These are phyloP conservation scores for Leccinum arenicola DNA, from an alignment of 768 basidiomycete genomes.

Conservation along the genomic window DNA sequence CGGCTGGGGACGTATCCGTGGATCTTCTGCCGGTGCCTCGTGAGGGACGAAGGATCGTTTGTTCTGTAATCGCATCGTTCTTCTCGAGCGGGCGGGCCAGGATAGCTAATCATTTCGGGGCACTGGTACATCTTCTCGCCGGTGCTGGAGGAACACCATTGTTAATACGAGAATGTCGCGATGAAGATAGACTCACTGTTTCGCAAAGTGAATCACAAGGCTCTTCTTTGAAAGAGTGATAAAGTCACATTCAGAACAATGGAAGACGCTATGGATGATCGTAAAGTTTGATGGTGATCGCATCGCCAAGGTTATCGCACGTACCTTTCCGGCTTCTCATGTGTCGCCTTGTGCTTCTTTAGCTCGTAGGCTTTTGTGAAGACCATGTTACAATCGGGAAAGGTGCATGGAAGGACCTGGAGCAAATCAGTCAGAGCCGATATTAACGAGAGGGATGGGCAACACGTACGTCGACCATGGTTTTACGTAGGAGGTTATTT, in stretches of 20 bases:
- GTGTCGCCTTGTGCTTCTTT: constrained; percentile 21
- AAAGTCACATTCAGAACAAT: constrained; percentile 20
- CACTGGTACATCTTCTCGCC: constrained; percentile 20
- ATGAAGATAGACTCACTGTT: constrained; percentile 15
- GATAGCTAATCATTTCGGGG: constrained; percentile 5
- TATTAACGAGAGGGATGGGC: neutral
- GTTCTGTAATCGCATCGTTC: constrained; percentile 22
- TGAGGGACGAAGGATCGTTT: constrained; percentile 24
- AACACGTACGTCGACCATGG: constrained; percentile 14
- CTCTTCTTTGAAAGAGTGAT: constrained; percentile 20
- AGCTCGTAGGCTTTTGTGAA: constrained; percentile 20
- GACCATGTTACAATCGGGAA: constrained; percentile 5
- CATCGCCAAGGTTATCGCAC: neutral
- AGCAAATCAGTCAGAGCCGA: neutral
- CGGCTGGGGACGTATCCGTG: constrained; percentile 20
- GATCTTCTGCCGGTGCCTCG: constrained; percentile 22
- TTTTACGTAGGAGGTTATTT: neutral
- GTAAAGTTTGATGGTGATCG: neutral
- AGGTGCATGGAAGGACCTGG: constrained; percentile 17
- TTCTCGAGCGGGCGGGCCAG: neutral
- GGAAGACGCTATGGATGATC: constrained; percentile 12
- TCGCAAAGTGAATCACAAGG: constrained; percentile 18
- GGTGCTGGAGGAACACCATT: constrained; percentile 13
- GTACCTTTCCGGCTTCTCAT: constrained; percentile 14
- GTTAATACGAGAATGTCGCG: rapidly evolving